These are phyloP conservation scores for Phytophthora rubi DNA, from an alignment of 352 stramenopile genomes.

Conservation along the genomic window DNA sequence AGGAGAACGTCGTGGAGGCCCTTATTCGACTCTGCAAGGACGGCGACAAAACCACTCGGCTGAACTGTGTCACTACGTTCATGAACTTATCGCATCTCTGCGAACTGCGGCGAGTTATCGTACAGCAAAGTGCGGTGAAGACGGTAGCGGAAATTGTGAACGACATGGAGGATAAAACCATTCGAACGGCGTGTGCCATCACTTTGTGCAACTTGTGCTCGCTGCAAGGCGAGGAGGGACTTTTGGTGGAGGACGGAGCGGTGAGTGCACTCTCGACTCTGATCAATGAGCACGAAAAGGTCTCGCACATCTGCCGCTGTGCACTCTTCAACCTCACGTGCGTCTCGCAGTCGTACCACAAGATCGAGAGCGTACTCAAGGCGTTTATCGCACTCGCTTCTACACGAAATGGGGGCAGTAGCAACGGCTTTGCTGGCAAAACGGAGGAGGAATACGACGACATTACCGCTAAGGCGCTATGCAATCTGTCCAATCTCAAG, in stretches of 20 bases:
- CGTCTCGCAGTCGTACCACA: constrained; percentile 83
- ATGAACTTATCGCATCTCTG: constrained; percentile 85
- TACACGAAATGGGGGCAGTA: constrained; percentile 31
- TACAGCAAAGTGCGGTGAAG: constrained; percentile 75
- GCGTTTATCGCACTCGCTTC: constrained; percentile 71
- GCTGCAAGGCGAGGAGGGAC: constrained; percentile 74
- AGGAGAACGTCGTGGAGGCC: constrained; percentile 89
- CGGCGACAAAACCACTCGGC: constrained; percentile 62
- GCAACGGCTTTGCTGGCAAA: constrained; percentile 6
- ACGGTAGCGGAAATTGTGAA: constrained; percentile 79
- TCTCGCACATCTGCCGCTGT: constrained; percentile 68
- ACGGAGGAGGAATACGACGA: constrained; percentile 54
- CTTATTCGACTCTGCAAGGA: constrained; percentile 74
- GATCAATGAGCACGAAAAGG: constrained; percentile 78
- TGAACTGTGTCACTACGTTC: constrained; percentile 85
- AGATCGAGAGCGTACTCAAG: constrained; percentile 89
- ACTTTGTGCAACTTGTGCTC: constrained; percentile 90
- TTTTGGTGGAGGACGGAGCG: constrained; percentile 83
- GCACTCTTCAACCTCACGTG: constrained; percentile 92
- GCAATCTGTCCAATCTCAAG: constrained; percentile 91
- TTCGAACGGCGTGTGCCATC: constrained; percentile 83
- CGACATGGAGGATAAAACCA: constrained; percentile 62
- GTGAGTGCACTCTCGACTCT: constrained; percentile 81
- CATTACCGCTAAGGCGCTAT: constrained; percentile 79
- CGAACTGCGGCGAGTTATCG: constrained; percentile 65